Conservation (phyloP, 139 green algal species). For the Chlorella sorokiniana region DNA sequence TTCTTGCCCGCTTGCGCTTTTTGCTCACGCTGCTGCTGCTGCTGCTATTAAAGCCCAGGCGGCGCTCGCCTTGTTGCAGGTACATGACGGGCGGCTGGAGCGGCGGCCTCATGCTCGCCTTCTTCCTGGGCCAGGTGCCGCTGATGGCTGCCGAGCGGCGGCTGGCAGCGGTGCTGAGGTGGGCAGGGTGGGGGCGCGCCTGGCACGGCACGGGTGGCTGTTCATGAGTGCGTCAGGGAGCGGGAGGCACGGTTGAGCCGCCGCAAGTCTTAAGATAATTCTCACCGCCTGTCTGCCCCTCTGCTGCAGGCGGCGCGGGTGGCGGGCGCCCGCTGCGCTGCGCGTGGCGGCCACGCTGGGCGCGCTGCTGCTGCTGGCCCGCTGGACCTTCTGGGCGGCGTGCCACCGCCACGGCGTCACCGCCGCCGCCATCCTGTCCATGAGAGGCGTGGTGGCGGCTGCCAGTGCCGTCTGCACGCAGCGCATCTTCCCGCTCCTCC, state of each 20-base stretch:
- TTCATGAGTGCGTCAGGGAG: not conserved
- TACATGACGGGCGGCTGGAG: constrained; percentile 13
- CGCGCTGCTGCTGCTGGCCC: constrained; percentile 9
- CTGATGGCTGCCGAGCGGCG: not conserved
- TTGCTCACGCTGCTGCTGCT: not conserved
- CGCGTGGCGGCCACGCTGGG: not conserved
- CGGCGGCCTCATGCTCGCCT: constrained; percentile 8
- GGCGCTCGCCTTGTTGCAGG: not conserved
- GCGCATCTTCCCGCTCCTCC: not conserved
- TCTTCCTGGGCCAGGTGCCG: constrained; percentile 20
- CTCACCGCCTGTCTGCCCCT: not conserved
- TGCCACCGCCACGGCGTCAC: constrained; percentile 7
- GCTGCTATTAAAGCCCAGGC: no score
- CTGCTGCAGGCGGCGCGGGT: not conserved
- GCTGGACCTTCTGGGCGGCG: not conserved
- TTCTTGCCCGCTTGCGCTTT: not conserved
- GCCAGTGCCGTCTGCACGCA: not conserved
- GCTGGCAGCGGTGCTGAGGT: constrained; percentile 3
- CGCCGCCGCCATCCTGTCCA: not conserved
- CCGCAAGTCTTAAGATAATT: not conserved
- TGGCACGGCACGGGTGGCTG: not conserved
- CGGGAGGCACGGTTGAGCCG: not conserved
- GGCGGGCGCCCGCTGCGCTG: not conserved
- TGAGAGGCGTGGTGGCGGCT: not conserved
- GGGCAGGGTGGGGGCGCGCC: not conserved